Conservation (phyloP, 1,139 yeast species). For the Taphrina betulina region DNA sequence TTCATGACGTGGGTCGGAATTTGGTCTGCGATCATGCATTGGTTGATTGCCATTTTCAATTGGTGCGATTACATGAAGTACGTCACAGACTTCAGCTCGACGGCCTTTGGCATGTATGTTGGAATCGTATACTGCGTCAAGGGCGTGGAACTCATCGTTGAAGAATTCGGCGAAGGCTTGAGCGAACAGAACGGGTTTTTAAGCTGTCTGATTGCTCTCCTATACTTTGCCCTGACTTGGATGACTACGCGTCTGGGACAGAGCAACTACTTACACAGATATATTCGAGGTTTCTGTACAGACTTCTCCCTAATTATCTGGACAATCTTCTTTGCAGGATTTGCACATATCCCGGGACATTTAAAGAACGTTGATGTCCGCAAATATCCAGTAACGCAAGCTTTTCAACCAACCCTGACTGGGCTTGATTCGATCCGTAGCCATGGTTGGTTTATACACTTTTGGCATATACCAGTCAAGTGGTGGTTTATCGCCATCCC, state of each 20-base stretch:
- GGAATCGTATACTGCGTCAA: conserved; percentile 87
- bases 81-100: conserved; percentile 83
- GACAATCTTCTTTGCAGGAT: conserved; percentile 88
- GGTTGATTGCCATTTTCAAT: conserved; percentile 68
- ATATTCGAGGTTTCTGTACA: conserved; percentile 64
- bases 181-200: conserved; percentile 66
- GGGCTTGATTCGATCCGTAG: conserved; percentile 42
- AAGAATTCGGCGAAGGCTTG: conserved; percentile 57
- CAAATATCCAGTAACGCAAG: conserved; percentile 64
- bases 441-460: conserved; percentile 70
- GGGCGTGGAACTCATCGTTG: conserved; percentile 74
- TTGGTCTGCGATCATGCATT: conserved; percentile 86
- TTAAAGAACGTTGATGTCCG: conserved; percentile 56
- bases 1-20: conserved; percentile 95
- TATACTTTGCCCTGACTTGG: conserved; percentile 74
- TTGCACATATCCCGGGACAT: conserved; percentile 72
- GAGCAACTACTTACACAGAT: conserved; percentile 60
- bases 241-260: conserved; percentile 62
- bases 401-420: conserved; percentile 69
- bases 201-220: conserved; percentile 67
- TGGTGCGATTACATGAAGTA: conserved; percentile 66
- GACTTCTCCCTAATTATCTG: conserved; percentile 84
- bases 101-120: conserved; percentile 88
- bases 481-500: conserved; percentile 88
- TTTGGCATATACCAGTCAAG: conserved; percentile 70